A percentile compares a stretch with the other conserved stretches of the same genome.
phyloP scores from a whole-genome alignment of 331 rosid genomes.

The Ulmus americana region DNA sequence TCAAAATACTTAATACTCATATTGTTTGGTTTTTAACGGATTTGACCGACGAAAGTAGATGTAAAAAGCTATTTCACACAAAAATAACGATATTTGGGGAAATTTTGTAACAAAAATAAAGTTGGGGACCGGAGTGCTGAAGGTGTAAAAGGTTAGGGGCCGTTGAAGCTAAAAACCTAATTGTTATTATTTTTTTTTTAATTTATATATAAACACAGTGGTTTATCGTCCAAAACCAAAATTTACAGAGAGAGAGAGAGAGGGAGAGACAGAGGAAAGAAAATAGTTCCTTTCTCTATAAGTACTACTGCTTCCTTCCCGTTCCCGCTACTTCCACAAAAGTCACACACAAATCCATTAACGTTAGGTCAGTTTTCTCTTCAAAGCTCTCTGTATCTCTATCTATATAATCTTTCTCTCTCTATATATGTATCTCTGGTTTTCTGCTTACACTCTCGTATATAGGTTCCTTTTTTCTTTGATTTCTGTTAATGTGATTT shows the following conservation, averaged over 20 bases:
- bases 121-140: too few relatives aligned
- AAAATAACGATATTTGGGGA: too few relatives aligned
- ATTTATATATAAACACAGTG: too few relatives aligned
- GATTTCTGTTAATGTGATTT: background rate
- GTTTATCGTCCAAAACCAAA: conserved; percentile 3
- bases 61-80: too few relatives aligned
- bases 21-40: too few relatives aligned
- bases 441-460: background rate
- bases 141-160: too few relatives aligned
- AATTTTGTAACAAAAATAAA: too few relatives aligned
- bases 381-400: background rate
- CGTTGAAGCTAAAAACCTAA: too few relatives aligned
- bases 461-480: background rate
- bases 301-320: conserved; percentile 20
- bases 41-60: rapidly evolving
- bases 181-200: too few relatives aligned
- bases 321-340: conserved; percentile 9
- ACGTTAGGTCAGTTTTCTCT: conserved; percentile 37
- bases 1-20: too few relatives aligned
- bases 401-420: background rate
- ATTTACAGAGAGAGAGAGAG: conserved; percentile 10
- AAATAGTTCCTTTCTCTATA: background rate
- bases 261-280: background rate
- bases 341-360: conserved; percentile 11
- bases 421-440: conserved; percentile 10